Base-by-base conservation (phyloP, 352 stramenopile genomes). In the Phytophthora constricta region DNA sequence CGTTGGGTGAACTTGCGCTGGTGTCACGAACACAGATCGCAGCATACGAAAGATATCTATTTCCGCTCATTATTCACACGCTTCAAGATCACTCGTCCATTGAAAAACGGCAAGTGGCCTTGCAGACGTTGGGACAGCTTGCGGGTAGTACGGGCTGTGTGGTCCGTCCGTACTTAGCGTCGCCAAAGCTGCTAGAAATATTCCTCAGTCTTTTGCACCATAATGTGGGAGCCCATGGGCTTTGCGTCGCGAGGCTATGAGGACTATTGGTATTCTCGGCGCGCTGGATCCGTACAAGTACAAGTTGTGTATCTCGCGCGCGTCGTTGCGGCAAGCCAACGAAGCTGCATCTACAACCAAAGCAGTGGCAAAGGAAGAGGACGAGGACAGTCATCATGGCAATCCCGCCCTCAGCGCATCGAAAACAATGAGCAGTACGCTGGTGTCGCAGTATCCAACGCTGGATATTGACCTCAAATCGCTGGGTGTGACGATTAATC, bases 261-360 rank as follows among this genome's bases (percentile, higher is more conserved):
- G 98, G 56, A 98, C 95, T 0, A 95, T 99, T 46, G 97, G 97
- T 20, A 97, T 99, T 56, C 70, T 99, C 2, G 88, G 88, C 16
- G 97, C 97, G 5, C 63, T 99, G 13, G 97, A 99, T 62, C 97
- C 97, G 39, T 98, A 99, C 86, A 92, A 97, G 41, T 98, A 98
- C 82, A 93, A 93, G 52, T 51, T 96, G 27, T 92, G 82, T 50
- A 69, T 92, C 13, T 92, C 88, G 28, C 70, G 84, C 27, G 80
- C 77, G 13, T 90, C 84, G 7, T 68, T 95, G 49, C 72, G 87
- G 14, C 76, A 93, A 71, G 84, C 79, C 0, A 90, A 95, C 28
- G 82, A 93, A 61, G 61, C 59, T n/a, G 80, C 70, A 8, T 75
- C 62, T 4, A 83, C 62, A 4, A 64, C 66, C 14, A 72, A 68